These are phyloP conservation scores for Cymbopogon citratus DNA, from an alignment of 176 grass and related monocot species.

Conservation along the genomic window DNA sequence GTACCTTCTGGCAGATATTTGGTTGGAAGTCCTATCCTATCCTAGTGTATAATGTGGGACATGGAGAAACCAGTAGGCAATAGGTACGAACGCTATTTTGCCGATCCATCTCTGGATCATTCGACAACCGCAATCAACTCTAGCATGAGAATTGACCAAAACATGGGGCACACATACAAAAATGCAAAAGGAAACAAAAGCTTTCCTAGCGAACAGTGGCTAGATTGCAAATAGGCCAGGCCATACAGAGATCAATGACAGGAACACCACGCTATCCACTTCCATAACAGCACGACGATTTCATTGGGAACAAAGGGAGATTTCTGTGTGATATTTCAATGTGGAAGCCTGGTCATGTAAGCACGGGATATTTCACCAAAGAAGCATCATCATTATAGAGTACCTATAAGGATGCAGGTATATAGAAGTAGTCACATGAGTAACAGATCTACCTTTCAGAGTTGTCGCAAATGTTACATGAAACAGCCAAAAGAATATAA, in stretches of 20 bases:
- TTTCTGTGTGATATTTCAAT: not conserved
- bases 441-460: not conserved
- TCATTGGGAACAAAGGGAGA: not conserved
- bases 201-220: not conserved
- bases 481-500: conserved; percentile 12
- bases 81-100: not conserved
- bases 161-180: not conserved
- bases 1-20: not conserved
- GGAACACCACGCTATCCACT: not conserved
- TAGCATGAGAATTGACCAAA: not conserved
- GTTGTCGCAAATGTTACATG: conserved; percentile 12
- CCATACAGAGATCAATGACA: not conserved
- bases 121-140: not conserved
- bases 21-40: not conserved
- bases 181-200: not conserved
- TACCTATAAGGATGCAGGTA: conserved; percentile 2
- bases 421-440: not conserved
- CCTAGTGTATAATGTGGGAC: not conserved
- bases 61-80: not conserved
- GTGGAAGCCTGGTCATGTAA: not conserved
- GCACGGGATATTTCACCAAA: not conserved
- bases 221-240: not conserved
- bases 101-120: not conserved
- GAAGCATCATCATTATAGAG: not conserved
- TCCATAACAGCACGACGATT: not conserved